Percentiles rank a stretch among this genome's conserved stretches.
Conservation (phyloP, 148 eudicot genomes). For the Dysphania ambrosioides region DNA sequence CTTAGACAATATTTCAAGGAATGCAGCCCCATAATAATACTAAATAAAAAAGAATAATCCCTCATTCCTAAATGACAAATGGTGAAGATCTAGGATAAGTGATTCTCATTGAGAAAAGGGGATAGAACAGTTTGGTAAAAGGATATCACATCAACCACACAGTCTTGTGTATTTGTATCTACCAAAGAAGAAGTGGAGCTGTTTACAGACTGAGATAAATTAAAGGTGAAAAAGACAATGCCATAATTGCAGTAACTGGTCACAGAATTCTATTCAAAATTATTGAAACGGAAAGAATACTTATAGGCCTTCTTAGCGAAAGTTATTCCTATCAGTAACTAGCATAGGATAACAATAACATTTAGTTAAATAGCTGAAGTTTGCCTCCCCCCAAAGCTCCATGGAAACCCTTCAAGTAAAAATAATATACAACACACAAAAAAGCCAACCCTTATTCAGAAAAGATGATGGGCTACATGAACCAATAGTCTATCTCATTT, state of each 20-base stretch:
- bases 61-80: no score
- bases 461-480: no score
- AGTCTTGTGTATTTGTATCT: no score
- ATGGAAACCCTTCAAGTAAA: not conserved
- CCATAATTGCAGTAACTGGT: not conserved
- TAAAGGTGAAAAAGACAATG: not conserved
- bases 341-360: not conserved
- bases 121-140: not conserved
- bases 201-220: not conserved
- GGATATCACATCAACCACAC: not conserved
- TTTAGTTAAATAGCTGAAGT: not conserved
- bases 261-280: not conserved
- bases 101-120: not conserved
- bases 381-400: not conserved
- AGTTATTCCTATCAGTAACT: not conserved
- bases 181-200: not conserved
- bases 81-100: not conserved
- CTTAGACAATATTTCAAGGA: not conserved
- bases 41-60: no score
- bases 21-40: no score
- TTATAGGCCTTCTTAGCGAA: not conserved
- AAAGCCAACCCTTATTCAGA: no score
- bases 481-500: no score
- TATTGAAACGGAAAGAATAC: not conserved
- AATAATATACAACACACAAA: no score